These are phyloP conservation scores for Pilobolus umbonatus DNA, from an alignment of 192 early-diverging fungal genomes.

Conservation along the genomic window DNA sequence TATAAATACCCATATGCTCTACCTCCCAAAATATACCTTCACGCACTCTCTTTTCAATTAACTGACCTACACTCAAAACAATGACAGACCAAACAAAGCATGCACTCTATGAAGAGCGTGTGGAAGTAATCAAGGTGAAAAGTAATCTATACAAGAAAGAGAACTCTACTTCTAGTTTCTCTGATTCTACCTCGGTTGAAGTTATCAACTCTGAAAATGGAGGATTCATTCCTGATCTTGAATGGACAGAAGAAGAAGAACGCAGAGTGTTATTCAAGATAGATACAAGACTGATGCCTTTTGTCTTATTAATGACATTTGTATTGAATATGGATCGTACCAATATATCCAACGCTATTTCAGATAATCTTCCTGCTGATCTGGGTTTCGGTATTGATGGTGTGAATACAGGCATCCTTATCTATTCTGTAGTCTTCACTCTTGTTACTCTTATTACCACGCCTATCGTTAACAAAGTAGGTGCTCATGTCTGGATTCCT, in stretches of 20 bases:
- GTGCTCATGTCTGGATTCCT: slow-evolving; percentile 49
- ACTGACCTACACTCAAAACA: no score
- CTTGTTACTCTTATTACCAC: slow-evolving; percentile 45
- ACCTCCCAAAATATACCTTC: no score
- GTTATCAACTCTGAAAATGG: neutral
- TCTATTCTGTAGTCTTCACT: slow-evolving; percentile 37
- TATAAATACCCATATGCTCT: no score
- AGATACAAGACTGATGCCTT: slow-evolving; percentile 44
- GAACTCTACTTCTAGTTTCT: no score
- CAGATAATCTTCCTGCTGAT: slow-evolving; percentile 41
- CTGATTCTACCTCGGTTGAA: no score
- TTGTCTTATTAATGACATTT: slow-evolving; percentile 43
- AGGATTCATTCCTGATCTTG: slow-evolving; percentile 21
- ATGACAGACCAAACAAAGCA: no score
- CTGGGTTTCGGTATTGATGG: slow-evolving; percentile 37
- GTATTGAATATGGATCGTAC: slow-evolving; percentile 26
- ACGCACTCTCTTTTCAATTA: no score
- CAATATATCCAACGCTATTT: slow-evolving; percentile 39
- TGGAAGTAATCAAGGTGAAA: no score
- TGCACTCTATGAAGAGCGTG: no score
- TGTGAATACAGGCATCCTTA: slow-evolving; percentile 37
- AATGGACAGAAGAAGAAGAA: slow-evolving; percentile 50
- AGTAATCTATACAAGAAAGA: no score
- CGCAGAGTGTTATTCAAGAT: slow-evolving; percentile 31
- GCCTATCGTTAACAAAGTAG: slow-evolving; percentile 42